Conservation (phyloP, 257 asterid genomes). For the Solanum gracilifrons region DNA sequence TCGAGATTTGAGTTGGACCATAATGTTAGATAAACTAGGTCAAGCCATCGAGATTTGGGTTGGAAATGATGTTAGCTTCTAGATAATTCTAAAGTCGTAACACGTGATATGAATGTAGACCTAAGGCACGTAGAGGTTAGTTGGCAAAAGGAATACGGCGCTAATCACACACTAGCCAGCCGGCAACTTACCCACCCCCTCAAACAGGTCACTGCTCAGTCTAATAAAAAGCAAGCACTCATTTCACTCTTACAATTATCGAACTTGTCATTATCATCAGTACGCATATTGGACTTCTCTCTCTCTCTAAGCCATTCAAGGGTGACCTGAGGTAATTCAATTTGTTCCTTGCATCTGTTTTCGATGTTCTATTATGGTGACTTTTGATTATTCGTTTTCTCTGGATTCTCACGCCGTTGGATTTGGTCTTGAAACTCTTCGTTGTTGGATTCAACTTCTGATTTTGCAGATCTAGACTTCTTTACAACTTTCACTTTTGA, state of each 20-base stretch:
- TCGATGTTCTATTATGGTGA: neutral
- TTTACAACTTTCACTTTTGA: neutral
- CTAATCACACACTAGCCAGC: neutral
- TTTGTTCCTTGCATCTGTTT: neutral
- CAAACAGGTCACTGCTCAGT: neutral
- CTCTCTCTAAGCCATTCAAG: neutral
- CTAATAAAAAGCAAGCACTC: neutral
- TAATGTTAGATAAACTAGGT: no score
- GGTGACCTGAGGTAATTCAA: constrained; percentile 6
- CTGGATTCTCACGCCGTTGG: neutral
- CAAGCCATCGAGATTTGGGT: no score
- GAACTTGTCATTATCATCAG: neutral
- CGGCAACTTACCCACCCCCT: neutral
- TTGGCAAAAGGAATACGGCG: neutral
- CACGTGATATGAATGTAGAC: neutral
- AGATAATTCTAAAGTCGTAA: neutral
- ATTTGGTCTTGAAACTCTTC: neutral
- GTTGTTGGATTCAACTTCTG: neutral
- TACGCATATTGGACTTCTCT: neutral
- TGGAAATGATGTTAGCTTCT: no score
- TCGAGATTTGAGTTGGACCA: no score
- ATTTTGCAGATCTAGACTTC: neutral
- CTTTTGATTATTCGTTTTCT: neutral
- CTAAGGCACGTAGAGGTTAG: neutral
- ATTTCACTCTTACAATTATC: neutral